Percentiles rank a stretch among this genome's conserved stretches.
phyloP scores from a whole-genome alignment of 2,329 filamentous ascomycete genomes.

The Capronia coronata region DNA sequence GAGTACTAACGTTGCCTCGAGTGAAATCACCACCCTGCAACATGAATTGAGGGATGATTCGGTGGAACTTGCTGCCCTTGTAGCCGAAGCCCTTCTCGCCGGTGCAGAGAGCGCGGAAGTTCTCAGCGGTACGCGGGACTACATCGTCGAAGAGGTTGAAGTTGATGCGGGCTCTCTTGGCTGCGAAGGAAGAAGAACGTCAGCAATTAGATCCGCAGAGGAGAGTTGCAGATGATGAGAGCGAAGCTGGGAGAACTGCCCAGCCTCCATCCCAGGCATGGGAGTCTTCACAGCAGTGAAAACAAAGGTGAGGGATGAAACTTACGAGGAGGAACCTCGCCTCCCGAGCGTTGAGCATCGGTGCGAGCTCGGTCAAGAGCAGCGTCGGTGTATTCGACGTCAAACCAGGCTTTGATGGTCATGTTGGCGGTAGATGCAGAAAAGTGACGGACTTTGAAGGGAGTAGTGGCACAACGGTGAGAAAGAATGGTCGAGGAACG shows the following conservation, averaged over 20 bases:
- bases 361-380: constrained; percentile 56
- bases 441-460: constrained; percentile 19
- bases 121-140: constrained; percentile 78
- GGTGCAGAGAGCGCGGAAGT: constrained; percentile 59
- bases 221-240: not conserved
- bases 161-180: constrained; percentile 70
- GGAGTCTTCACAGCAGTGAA: no score
- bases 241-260: not conserved
- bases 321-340: constrained; percentile 19
- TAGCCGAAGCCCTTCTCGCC: constrained; percentile 64
- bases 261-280: not conserved
- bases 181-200: constrained; percentile 39
- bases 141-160: constrained; percentile 81
- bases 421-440: constrained; percentile 59
- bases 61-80: constrained; percentile 61
- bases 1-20: constrained; percentile 62
- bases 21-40: constrained; percentile 66
- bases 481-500: constrained; percentile 7
- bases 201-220: constrained; percentile 21
- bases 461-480: constrained; percentile 9
- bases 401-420: constrained; percentile 69
- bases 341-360: constrained; percentile 30
- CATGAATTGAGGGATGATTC: constrained; percentile 66
- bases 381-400: constrained; percentile 57
- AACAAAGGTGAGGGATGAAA: constrained; percentile 13